Evolutionary conservation across 352 stramenopile genomes (phyloP).

Genomic region (Pythium chondricola): DNA sequence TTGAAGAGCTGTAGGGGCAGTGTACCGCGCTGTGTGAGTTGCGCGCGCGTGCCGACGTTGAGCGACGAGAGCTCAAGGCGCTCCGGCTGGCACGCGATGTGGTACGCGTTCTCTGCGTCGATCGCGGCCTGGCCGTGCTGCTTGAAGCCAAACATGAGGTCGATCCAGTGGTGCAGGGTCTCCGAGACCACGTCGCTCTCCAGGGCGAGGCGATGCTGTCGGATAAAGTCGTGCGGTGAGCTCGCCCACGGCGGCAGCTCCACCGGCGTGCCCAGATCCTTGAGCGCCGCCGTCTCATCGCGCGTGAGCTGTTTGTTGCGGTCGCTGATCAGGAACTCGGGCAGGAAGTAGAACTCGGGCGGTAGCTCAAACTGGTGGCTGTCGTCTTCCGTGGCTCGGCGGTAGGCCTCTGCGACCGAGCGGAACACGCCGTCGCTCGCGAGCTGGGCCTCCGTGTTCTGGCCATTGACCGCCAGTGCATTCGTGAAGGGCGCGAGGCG

Average conservation of each 20-base stretch:
- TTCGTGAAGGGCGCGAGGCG: conserved; percentile 67
- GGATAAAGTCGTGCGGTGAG: conserved; percentile 94
- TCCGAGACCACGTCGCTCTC: conserved; percentile 98
- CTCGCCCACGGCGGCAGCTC: conserved; percentile 95
- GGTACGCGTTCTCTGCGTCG: conserved; percentile 91
- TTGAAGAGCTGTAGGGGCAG: conserved; percentile 75
- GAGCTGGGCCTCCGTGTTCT: conserved; percentile 5
- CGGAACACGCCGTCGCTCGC: conserved; percentile 32
- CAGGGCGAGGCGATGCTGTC: conserved; percentile 92
- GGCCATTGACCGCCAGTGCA: conserved; percentile 25
- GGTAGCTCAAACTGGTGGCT: conserved; percentile 63
- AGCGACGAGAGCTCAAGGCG: conserved; percentile 56
- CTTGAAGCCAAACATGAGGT: conserved; percentile 98
- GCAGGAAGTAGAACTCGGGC: conserved; percentile 78
- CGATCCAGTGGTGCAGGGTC: conserved; percentile 98
- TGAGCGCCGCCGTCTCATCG: conserved; percentile 15
- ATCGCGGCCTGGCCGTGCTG: conserved; percentile 87
- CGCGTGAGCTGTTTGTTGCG: conserved; percentile 55
- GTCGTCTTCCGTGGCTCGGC: conserved; percentile 46
- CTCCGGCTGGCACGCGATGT: conserved; percentile 77
- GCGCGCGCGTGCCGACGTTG: conserved; percentile 43
- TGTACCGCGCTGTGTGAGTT: conserved; percentile 66
- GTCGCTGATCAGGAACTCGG: conserved; percentile 60
- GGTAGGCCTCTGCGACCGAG: conserved; percentile 55
- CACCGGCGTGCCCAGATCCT: conserved; percentile 75